phyloP scores from a whole-genome alignment of 306 rosid species.

The Gastrolobium bilobum region DNA sequence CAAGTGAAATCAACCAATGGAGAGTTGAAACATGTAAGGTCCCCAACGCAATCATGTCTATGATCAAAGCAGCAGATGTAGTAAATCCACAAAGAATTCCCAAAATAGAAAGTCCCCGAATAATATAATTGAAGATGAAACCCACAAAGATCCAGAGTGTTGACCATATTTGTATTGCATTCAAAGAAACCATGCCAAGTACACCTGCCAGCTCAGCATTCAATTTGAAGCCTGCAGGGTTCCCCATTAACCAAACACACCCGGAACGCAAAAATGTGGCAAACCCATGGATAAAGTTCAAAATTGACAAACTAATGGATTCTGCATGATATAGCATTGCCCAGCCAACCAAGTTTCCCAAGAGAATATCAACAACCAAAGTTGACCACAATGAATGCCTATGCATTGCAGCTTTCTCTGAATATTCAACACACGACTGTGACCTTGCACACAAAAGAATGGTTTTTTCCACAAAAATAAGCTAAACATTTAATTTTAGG shows the following conservation, averaged over 20 bases:
- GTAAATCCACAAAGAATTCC: constrained; percentile 90
- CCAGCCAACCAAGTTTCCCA: constrained; percentile 89
- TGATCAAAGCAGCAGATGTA: constrained; percentile 74
- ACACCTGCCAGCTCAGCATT: constrained; percentile 87
- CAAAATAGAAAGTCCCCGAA: constrained; percentile 74
- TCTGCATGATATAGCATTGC: constrained; percentile 71
- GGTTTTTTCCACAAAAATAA: constrained; percentile 44
- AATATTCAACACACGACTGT: constrained; percentile 80
- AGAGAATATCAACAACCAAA: constrained; percentile 75
- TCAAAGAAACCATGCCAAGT: constrained; percentile 86
- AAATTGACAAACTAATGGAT: constrained; percentile 58
- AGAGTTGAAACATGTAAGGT: constrained; percentile 81
- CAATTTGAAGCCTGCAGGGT: constrained; percentile 96
- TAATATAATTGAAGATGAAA: constrained; percentile 60
- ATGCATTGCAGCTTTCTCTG: constrained; percentile 84
- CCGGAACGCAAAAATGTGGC: constrained; percentile 87
- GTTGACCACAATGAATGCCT: constrained; percentile 92
- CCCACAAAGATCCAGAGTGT: constrained; percentile 85
- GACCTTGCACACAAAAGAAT: constrained; percentile 65
- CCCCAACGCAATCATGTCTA: constrained; percentile 75
- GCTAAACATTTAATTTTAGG: constrained; percentile 14
- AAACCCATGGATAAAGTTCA: constrained; percentile 68
- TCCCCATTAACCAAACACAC: constrained; percentile 98
- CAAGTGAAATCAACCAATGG: constrained; percentile 83
- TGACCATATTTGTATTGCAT: constrained; percentile 93